Percentiles rank a stretch among this genome's conserved stretches.
Evolutionary conservation across 1,284 basidiomycete genomes (phyloP).

Genomic region (Mycena citricolor): DNA sequence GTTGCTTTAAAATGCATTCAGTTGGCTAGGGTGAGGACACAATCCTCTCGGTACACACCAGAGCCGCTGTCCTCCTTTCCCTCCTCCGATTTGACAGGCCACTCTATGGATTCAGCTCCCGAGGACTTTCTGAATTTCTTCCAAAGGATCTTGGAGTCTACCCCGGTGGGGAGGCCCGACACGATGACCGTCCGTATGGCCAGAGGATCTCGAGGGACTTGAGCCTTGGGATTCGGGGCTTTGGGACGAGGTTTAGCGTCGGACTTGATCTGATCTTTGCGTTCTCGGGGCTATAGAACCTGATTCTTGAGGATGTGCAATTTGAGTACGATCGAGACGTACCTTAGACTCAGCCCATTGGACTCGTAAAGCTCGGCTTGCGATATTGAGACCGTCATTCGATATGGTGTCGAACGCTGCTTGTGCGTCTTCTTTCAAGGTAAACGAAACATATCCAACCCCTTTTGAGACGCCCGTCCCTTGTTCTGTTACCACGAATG

Average conservation of each 20-base stretch:
- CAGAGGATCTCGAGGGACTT: conserved; percentile 59
- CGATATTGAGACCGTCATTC: conserved; percentile 54
- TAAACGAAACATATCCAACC: conserved; percentile 97
- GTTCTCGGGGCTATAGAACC: conserved; percentile 39
- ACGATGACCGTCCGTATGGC: conserved; percentile 82
- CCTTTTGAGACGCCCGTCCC: conserved; percentile 87
- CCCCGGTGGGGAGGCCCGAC: conserved; percentile 66
- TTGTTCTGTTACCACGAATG: conserved; percentile 88
- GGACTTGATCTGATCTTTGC: conserved; percentile 37
- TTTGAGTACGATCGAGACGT: conserved; percentile 22
- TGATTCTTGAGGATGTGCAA: conserved; percentile 7
- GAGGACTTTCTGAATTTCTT: conserved; percentile 84
- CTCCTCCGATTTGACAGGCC: conserved; percentile 54
- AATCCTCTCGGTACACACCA: conserved; percentile 30
- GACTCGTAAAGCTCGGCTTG: conserved; percentile 71
- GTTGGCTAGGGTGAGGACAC: no score
- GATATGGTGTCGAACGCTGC: conserved; percentile 63
- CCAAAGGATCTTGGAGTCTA: conserved; percentile 80
- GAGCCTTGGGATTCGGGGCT: conserved; percentile 34
- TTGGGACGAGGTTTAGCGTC: conserved; percentile 40
- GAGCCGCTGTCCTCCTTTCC: conserved; percentile 41
- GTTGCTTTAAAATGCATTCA: conserved; percentile 52
- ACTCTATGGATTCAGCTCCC: conserved; percentile 72
- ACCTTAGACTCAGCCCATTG: conserved; percentile 83
- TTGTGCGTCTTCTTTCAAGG: conserved; percentile 87